Evolutionary conservation across 805 yeast species (phyloP).

Genomic region (Wickerhamomyces tratensis): DNA sequence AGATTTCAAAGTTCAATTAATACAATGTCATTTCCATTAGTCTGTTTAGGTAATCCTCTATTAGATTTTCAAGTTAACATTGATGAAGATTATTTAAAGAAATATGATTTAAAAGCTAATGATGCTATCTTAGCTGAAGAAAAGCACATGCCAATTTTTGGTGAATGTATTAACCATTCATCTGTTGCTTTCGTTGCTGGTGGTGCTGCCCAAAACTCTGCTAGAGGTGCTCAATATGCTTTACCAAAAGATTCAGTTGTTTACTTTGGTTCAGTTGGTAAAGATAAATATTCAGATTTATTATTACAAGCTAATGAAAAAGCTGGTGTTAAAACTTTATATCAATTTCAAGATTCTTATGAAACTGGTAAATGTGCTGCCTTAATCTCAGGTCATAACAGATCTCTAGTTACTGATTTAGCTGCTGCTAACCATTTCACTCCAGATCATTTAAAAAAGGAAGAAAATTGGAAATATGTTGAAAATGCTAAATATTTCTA

Average conservation of each 20-base stretch:
- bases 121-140: conserved; percentile 87
- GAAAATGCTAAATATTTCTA: conserved; percentile 76
- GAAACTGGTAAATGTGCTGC: conserved; percentile 99
- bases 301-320: conserved; percentile 72
- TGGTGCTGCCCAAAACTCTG: conserved; percentile 99
- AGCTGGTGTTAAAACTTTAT: conserved; percentile 83
- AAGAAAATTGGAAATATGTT: conserved; percentile 84
- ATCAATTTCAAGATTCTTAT: conserved; percentile 65
- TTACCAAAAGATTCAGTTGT: conserved; percentile 76
- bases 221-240: conserved; percentile 94
- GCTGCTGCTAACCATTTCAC: conserved; percentile 98
- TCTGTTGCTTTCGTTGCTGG: conserved; percentile 81
- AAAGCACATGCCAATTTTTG: conserved; percentile 77
- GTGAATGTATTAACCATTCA: conserved; percentile 56
- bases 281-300: conserved; percentile 78
- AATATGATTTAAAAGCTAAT: conserved; percentile 79
- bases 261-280: conserved; percentile 95
- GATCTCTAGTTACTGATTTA: conserved; percentile 92
- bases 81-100: conserved; percentile 55
- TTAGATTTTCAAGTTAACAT: conserved; percentile 80
- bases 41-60: conserved; percentile 89
- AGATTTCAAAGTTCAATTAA: too few species aligned
- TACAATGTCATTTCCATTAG: conserved; percentile 53
- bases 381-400: conserved; percentile 73
- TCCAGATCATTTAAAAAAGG: conserved; percentile 74